These are phyloP conservation scores for Saccharomyces mikatae DNA, from an alignment of 805 yeast genomes.

Conservation along the genomic window DNA sequence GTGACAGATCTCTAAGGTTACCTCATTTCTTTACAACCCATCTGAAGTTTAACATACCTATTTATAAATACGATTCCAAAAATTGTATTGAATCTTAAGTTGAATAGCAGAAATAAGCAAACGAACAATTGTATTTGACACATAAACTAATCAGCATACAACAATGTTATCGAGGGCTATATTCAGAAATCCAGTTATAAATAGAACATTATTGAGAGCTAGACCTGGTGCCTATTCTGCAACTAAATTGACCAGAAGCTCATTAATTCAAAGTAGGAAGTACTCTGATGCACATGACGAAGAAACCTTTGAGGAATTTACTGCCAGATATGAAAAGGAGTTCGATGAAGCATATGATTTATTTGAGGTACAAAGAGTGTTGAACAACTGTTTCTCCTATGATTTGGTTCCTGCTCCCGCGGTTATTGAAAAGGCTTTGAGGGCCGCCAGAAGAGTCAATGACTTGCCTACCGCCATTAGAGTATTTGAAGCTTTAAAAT, in stretches of 20 bases:
- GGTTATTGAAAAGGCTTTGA: conserved; percentile 89
- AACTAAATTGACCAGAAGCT: conserved; percentile 6
- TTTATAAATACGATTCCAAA: not conserved
- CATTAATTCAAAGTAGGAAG: conserved; percentile 40
- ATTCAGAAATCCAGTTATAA: conserved; percentile 10
- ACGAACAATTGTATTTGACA: not conserved
- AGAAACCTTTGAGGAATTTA: conserved; percentile 92
- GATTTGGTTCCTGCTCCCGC: conserved; percentile 98
- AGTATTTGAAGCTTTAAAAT: conserved; percentile 93
- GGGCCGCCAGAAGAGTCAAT: conserved; percentile 97
- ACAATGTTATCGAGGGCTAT: conserved; percentile 14
- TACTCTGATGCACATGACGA: conserved; percentile 79
- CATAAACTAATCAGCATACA: not conserved
- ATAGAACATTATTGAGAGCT: conserved; percentile 10
- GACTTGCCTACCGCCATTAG: conserved; percentile 98
- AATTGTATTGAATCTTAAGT: not conserved
- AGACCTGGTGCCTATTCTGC: not conserved
- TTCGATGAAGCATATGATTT: conserved; percentile 88
- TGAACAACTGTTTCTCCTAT: conserved; percentile 96
- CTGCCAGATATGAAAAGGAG: conserved; percentile 85
- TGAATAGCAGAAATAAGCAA: not conserved
- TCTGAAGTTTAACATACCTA: not conserved
- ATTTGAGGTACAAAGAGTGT: conserved; percentile 84
- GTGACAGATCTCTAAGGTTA: not conserved
- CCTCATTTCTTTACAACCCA: not conserved